Conservation (phyloP, 148 eudicot genomes). For the Diospyros kaki region DNA sequence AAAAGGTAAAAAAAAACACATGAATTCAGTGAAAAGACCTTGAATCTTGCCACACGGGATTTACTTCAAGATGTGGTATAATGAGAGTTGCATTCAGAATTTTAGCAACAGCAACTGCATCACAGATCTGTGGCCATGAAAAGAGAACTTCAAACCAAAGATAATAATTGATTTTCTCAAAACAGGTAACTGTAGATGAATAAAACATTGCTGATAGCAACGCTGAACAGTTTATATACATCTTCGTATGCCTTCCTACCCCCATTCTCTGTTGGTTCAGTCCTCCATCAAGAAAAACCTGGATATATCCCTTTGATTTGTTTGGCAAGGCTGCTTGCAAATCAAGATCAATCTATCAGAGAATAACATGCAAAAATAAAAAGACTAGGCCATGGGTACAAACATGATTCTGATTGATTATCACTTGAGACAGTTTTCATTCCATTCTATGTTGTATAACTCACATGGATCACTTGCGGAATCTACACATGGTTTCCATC, state of each 20-base stretch:
- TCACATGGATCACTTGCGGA: slow-evolving; percentile 45
- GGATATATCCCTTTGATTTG: slow-evolving; percentile 78
- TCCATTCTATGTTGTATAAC: slow-evolving; percentile 20
- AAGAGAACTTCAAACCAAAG: neutral
- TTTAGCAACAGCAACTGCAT: slow-evolving; percentile 97
- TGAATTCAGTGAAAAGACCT: slow-evolving; percentile 37
- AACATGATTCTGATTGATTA: neutral
- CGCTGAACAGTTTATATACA: neutral
- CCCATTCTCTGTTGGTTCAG: slow-evolving; percentile 99
- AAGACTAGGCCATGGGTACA: neutral
- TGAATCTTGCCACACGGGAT: slow-evolving; percentile 97
- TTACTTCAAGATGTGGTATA: slow-evolving; percentile 91
- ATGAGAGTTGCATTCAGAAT: slow-evolving; percentile 92
- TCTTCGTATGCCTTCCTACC: slow-evolving; percentile 44
- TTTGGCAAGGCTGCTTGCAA: slow-evolving; percentile 55
- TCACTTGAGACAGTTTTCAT: neutral
- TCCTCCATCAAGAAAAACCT: slow-evolving; percentile 96
- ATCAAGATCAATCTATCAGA: slow-evolving; percentile 19
- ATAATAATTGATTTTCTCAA: neutral
- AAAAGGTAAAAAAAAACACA: neutral
- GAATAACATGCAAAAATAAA: neutral
- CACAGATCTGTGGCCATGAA: slow-evolving; percentile 62
- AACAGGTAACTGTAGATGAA: neutral
- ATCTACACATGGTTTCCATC: slow-evolving; percentile 68
- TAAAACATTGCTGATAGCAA: neutral